Percentiles rank a stretch among this genome's conserved stretches.
Conservation (phyloP, 305 asterid species). For the Withania somnifera region DNA sequence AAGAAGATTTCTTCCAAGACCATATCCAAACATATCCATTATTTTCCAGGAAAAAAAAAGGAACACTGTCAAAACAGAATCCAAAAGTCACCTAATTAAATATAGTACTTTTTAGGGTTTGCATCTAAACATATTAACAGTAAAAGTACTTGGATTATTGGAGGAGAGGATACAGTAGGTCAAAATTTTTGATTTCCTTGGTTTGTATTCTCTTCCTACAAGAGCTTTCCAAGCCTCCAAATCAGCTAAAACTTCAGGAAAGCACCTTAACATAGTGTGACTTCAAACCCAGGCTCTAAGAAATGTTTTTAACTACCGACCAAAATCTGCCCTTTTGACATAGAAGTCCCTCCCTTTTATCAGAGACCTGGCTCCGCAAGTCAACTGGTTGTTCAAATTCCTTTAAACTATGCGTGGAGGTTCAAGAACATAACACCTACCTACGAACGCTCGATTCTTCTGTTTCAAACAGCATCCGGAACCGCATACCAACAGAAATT, state of each 20-base stretch:
- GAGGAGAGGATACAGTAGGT: not conserved
- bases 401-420: not conserved
- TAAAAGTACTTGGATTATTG: not conserved
- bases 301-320: not conserved
- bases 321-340: not conserved
- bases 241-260: not conserved
- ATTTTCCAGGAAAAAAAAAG: not conserved
- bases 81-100: not conserved
- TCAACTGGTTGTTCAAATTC: not conserved
- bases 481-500: conserved; percentile 82
- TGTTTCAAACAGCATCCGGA: conserved; percentile 82
- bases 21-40: not conserved
- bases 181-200: not conserved
- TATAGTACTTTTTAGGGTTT: not conserved
- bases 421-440: conserved; percentile 23
- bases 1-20: not conserved
- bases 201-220: conserved; percentile 1
- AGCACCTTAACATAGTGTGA: not conserved
- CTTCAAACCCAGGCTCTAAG: not conserved
- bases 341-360: not conserved
- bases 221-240: not conserved
- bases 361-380: not conserved
- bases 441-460: conserved; percentile 82
- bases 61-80: not conserved
- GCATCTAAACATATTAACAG: not conserved